Evolutionary conservation across 2,329 filamentous ascomycete genomes (phyloP).

Genomic region (Paracorniculantispora psalliotae): DNA sequence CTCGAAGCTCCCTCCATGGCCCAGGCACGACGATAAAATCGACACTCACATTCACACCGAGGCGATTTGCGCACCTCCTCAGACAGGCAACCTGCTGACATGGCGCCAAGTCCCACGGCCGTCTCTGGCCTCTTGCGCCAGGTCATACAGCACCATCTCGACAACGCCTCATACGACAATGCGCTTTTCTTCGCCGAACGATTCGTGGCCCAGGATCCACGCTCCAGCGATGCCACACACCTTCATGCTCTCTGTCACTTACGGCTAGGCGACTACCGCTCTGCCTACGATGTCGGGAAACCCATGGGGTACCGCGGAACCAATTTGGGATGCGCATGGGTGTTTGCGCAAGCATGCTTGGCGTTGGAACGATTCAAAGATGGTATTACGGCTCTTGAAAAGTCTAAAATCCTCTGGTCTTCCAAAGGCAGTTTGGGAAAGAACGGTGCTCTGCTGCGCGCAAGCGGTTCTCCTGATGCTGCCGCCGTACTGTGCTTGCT

Average conservation of each 20-base stretch:
- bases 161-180: constrained; percentile 84
- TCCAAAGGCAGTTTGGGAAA: constrained; percentile 74
- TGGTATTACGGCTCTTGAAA: constrained; percentile 79
- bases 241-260: constrained; percentile 81
- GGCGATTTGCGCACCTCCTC: constrained; percentile 1
- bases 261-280: constrained; percentile 74
- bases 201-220: constrained; percentile 76
- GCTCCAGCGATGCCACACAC: constrained; percentile 74
- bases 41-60: background rate
- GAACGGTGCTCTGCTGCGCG: constrained; percentile 71
- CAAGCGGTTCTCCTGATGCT: constrained; percentile 68
- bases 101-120: constrained; percentile 49
- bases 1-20: constrained; percentile 2
- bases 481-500: constrained; percentile 78
- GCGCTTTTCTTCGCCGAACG: constrained; percentile 91
- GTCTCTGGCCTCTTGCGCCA: constrained; percentile 52
- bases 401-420: constrained; percentile 69
- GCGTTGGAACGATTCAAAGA: constrained; percentile 73
- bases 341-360: constrained; percentile 86
- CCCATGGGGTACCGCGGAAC: constrained; percentile 62
- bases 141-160: constrained; percentile 66
- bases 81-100: constrained; percentile 25
- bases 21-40: constrained; percentile 3
- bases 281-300: constrained; percentile 79
- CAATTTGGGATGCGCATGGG: constrained; percentile 82